Conservation (phyloP, 2,329 filamentous ascomycete species). For the Calonectria leucothoes region DNA sequence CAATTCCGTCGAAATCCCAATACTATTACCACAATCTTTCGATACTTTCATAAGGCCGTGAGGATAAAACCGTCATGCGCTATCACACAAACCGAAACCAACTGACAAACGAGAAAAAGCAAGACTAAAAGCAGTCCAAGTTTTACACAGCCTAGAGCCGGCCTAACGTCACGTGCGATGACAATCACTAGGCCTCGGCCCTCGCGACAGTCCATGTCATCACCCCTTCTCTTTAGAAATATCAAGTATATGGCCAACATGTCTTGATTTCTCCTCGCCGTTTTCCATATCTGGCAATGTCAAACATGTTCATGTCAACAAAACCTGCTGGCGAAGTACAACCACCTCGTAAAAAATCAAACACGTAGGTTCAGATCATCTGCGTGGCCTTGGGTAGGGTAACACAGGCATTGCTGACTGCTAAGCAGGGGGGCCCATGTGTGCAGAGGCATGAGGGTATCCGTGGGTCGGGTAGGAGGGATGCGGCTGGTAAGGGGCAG, state of each 20-base stretch:
- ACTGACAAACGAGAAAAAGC: not conserved
- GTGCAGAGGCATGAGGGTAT: slow-evolving; percentile 24
- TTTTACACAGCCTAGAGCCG: not conserved
- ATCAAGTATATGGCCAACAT: not conserved
- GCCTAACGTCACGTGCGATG: not conserved
- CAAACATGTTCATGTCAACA: not conserved
- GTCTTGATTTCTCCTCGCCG: not conserved
- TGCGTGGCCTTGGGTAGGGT: not conserved
- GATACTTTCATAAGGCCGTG: not conserved
- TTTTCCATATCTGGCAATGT: not conserved
- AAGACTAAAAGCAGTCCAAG: not conserved
- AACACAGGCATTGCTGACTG: not conserved
- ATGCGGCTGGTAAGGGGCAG: not conserved
- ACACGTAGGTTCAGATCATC: not conserved
- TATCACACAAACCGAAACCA: not conserved
- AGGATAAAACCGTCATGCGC: slow-evolving; percentile 8
- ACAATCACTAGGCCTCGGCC: not conserved
- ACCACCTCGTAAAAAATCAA: not conserved
- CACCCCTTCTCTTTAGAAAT: not conserved
- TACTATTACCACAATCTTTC: not conserved
- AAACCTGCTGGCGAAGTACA: not conserved
- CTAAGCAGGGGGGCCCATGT: slow-evolving; percentile 29
- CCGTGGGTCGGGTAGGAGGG: slow-evolving; percentile 20
- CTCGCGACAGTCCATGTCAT: not conserved
- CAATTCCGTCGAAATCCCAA: not conserved